phyloP scores from a whole-genome alignment of 495 filamentous ascomycete species.

The Trichodelitschia bisporula region DNA sequence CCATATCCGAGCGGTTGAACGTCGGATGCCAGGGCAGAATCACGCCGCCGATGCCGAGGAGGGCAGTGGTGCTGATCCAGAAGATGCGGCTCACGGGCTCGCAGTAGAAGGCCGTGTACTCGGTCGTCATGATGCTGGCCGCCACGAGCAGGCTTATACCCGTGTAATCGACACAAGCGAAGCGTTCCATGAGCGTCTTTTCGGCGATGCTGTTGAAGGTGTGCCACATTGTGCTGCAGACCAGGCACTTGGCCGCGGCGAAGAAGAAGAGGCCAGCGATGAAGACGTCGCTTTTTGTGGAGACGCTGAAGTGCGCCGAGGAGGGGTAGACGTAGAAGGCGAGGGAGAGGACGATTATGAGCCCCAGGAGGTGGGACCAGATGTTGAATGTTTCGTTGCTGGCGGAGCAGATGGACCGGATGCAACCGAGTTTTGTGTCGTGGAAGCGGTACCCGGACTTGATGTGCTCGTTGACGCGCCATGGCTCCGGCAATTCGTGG shows the following conservation, averaged over 20 bases:
- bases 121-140: conserved; percentile 90
- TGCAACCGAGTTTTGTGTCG: conserved; percentile 63
- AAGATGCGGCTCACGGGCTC: conserved; percentile 69
- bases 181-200: conserved; percentile 71
- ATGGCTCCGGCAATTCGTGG: conserved; percentile 72
- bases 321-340: conserved; percentile 94
- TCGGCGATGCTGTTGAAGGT: conserved; percentile 92
- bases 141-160: conserved; percentile 93
- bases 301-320: conserved; percentile 60
- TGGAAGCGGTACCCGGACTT: conserved; percentile 76
- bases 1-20: conserved; percentile 83
- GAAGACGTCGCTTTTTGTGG: conserved; percentile 64
- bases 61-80: conserved; percentile 63
- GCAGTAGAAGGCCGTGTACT: conserved; percentile 97
- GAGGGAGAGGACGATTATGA: conserved; percentile 64
- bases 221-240: conserved; percentile 93
- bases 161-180: conserved; percentile 96
- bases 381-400: conserved; percentile 96
- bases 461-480: conserved; percentile 91
- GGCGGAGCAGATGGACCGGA: conserved; percentile 55
- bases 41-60: conserved; percentile 65
- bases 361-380: conserved; percentile 79
- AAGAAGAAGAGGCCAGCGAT: conserved; percentile 93
- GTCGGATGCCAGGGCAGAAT: conserved; percentile 90
- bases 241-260: conserved; percentile 82